phyloP scores from a whole-genome alignment of 1,284 basidiomycete genomes.

The Gastroboletus turbinatus region DNA sequence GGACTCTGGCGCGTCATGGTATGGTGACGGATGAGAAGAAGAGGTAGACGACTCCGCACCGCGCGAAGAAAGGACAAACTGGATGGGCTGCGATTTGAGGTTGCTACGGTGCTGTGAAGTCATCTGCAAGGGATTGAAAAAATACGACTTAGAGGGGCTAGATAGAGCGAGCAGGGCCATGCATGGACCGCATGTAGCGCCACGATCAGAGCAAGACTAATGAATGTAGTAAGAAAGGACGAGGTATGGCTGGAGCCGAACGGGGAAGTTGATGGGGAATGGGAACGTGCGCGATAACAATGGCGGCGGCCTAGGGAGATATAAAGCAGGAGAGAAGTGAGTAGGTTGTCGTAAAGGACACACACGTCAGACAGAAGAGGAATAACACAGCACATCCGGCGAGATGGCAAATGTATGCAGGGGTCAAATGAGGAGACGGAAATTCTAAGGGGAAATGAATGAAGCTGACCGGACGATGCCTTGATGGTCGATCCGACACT shows the following conservation, averaged over 20 bases:
- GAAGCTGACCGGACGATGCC: conserved; percentile 23
- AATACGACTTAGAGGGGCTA: conserved; percentile 41
- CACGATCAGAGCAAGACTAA: conserved; percentile 14
- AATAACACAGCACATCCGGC: conserved; percentile 6
- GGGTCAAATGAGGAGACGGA: conserved; percentile 9
- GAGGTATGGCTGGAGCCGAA: conserved; percentile 3
- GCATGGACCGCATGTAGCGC: conserved; percentile 32
- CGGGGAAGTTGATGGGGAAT: conserved; percentile 5
- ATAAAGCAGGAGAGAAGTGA: conserved; percentile 16
- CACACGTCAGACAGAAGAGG: conserved; percentile 16
- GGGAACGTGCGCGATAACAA: conserved; percentile 23
- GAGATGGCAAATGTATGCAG: not conserved
- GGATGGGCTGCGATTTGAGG: conserved; percentile 34
- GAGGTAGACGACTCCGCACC: conserved; percentile 35
- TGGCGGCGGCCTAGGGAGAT: conserved; percentile 16
- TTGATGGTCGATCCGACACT: conserved; percentile 29
- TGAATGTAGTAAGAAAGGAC: conserved; percentile 14
- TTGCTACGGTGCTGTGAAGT: conserved; percentile 43
- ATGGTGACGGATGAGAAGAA: conserved; percentile 23
- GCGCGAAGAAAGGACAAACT: conserved; percentile 45
- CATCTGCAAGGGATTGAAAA: conserved; percentile 49
- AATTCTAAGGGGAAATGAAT: conserved; percentile 25
- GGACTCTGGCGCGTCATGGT: conserved; percentile 36
- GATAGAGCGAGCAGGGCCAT: conserved; percentile 52
- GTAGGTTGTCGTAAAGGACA: conserved; percentile 16